Evolutionary conservation across 139 green algal genomes (phyloP).

Genomic region (Marvania coccoides): DNA sequence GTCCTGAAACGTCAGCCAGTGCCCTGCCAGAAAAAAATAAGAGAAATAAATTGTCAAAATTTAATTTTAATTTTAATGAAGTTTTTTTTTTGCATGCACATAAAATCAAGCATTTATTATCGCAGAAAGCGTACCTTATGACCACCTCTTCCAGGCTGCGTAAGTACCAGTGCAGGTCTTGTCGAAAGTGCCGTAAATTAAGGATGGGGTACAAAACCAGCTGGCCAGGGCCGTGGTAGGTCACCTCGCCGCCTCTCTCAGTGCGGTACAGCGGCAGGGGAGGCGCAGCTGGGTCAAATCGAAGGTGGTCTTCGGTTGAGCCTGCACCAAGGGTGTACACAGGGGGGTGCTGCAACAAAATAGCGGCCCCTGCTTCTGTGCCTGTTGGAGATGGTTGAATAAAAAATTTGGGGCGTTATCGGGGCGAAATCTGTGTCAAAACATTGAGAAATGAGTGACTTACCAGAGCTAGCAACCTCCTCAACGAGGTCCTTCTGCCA

Average conservation of each 20-base stretch:
- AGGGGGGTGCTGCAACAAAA: slow-evolving; percentile 66
- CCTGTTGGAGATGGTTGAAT: background rate
- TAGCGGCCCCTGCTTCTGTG: slow-evolving; percentile 1
- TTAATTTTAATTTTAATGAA: background rate
- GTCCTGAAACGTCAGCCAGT: slow-evolving; percentile 34
- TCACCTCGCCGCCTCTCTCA: slow-evolving; percentile 71
- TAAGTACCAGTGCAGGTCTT: slow-evolving; percentile 79
- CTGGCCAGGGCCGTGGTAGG: slow-evolving; percentile 74
- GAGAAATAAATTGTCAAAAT: background rate
- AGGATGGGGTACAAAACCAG: slow-evolving; percentile 75
- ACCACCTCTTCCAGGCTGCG: slow-evolving; percentile 46
- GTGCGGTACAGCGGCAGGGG: slow-evolving; percentile 49
- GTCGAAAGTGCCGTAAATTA: slow-evolving; percentile 31
- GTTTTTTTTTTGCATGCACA: background rate
- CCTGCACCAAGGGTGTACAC: slow-evolving; percentile 68
- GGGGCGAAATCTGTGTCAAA: background rate
- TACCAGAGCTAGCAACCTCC: background rate
- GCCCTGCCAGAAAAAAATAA: slow-evolving; percentile 22
- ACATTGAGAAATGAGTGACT: too few relatives aligned
- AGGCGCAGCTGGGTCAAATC: slow-evolving; percentile 46
- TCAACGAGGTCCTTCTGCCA: slow-evolving; percentile 35
- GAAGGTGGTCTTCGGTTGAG: slow-evolving; percentile 41
- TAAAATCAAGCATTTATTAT: background rate
- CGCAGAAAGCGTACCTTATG: slow-evolving; percentile 21
- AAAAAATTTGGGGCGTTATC: background rate